Evolutionary conservation across 2,329 filamentous ascomycete genomes (phyloP), one percentile per base, ranked within the genome.

Genomic region (Pseudogymnoascus sp.): DNA sequence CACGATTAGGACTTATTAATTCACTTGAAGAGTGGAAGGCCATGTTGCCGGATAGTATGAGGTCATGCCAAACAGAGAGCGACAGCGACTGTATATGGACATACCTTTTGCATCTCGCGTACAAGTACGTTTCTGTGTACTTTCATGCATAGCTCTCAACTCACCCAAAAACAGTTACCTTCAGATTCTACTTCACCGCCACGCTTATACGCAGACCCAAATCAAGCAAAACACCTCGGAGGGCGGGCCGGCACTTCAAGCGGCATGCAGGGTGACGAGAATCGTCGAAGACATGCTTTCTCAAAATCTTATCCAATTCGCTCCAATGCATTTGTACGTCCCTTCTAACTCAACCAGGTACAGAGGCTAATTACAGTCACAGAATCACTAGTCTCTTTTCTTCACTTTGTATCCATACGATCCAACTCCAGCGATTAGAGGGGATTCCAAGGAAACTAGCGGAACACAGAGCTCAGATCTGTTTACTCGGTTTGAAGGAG

Each of bases 281-380:
- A 80, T 81, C 31, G 70, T 80, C 0, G 78, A 81, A 63, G 78
- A 80, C 62, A 75, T 81, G 73, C 71, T 81, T 0, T 75, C 78
- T 1, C 69, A 75, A 23, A 75, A 75, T 14, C 71, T 76, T 3
- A 74, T 80, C 4, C 74, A 77, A 16, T 76, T 78, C 64, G 77
- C 75, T 1, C 75, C 79, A 14, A 73, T 79, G 10, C 79, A 80
- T 63, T 70, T 79, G 74, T 74, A 67, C 65, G 69, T 66, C 18
- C 12, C 14, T 11, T 8, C 23, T 0, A 16, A 18, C 28, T 2
- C 35, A 33, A 4, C n/a, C 16, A 18, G 5, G 2, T 6, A 61
- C 14, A 37, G 28, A 25, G 37, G 12, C 16, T 23, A 61, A 18
- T 18, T 7, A 18, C n/a, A 61, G 37, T 38, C 37, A 38, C 37